Evolutionary conservation across 345 rosid species (phyloP), one percentile per base, ranked within the genome.

Genomic region (Cardiospermum halicacabum): DNA sequence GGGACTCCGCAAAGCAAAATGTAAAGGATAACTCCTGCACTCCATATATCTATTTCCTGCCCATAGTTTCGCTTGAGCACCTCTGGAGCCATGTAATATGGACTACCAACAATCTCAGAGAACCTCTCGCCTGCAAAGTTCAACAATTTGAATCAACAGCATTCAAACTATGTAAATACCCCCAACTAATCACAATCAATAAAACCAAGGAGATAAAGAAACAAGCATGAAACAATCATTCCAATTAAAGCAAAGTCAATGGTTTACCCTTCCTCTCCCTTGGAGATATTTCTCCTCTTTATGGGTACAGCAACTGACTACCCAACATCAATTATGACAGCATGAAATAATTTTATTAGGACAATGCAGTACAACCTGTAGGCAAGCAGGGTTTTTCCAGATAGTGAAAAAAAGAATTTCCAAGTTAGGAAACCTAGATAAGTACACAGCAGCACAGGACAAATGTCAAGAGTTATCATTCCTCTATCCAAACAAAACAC

Each of bases 11-110:
- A 95, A 60, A 95, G 70, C 66, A 95, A 81, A 64, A 95, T 95
- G 67, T 87, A 91, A 60, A 95, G 98, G 73, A 95, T 89, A 47
- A 95, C 99, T 69, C 99, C 99, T 26, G 98, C 98, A 81, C 99
- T 95, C 99, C 99, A 95, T 66, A 95, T 95, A 77, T 95, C 99
- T 64, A 95, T 91, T 78, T 95, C 99, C 9, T 94, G 99, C 48
- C 99, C 99, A 77, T 95, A 95, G 65, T 67, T 91, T 56, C 96
- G 68, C 85, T 89, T 95, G n/a, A 94, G 87, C 72, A 94, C 99
- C 83, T 94, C 99, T 11, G 99, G 99, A 61, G 99, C 97, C 97
- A 91, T 95, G 78, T 95, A 95, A 75, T 95, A 91, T 51, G 99
- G 98, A 64, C 99, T 95, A 70, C 99, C 99, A 74, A 95, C 98